phyloP scores from a whole-genome alignment of 805 yeast species.

The Teunomyces atbi region DNA sequence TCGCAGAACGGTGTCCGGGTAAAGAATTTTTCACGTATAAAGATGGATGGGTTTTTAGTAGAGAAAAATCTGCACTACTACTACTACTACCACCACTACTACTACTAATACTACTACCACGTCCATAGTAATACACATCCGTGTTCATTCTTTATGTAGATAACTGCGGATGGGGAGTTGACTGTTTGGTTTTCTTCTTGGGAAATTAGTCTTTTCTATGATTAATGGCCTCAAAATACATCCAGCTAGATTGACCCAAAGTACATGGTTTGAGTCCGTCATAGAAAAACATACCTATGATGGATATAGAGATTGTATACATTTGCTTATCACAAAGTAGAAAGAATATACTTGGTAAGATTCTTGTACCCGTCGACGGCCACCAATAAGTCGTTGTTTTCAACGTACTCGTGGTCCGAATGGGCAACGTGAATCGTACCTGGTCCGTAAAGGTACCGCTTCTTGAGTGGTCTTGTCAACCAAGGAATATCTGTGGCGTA shows the following conservation, averaged over 20 bases:
- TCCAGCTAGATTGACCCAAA: slow-evolving; percentile 32
- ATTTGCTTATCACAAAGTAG: slow-evolving; percentile 14
- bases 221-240: slow-evolving; percentile 9
- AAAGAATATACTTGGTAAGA: slow-evolving; percentile 28
- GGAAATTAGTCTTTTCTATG: slow-evolving; percentile 4
- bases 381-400: slow-evolving; percentile 42
- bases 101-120: background rate
- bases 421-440: slow-evolving; percentile 65
- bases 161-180: slow-evolving; percentile 15
- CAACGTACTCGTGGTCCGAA: slow-evolving; percentile 53
- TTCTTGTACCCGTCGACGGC: slow-evolving; percentile 56
- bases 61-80: background rate
- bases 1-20: slow-evolving; percentile 10
- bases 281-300: slow-evolving; percentile 26
- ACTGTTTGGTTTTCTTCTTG: background rate
- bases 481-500: slow-evolving; percentile 46
- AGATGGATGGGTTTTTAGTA: background rate
- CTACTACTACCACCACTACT: background rate
- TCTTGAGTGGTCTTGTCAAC: slow-evolving; percentile 18
- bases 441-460: slow-evolving; percentile 62
- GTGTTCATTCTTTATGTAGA: background rate
- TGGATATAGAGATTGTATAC: slow-evolving; percentile 49
- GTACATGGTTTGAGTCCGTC: slow-evolving; percentile 49
- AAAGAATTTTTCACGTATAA: slow-evolving; percentile 1
- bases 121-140: background rate